Percentiles rank a stretch among this genome's conserved stretches.
Evolutionary conservation across 495 filamentous ascomycete species (phyloP).

Genomic region (Xylaria cubensis): DNA sequence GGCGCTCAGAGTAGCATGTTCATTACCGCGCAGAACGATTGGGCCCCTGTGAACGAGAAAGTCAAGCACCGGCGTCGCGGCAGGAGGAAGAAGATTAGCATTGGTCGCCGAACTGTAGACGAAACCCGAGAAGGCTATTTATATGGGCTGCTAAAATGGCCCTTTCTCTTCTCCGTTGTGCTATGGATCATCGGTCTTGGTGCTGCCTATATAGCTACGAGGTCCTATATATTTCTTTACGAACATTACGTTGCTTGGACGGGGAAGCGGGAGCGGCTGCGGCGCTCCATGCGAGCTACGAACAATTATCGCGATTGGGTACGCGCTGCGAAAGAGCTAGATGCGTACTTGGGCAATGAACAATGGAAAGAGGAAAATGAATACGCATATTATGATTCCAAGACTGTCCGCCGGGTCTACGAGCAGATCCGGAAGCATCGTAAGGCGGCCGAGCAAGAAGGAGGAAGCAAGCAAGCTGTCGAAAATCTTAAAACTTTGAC

Average conservation of each 20-base stretch:
- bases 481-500: constrained; percentile 78
- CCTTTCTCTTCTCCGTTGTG: constrained; percentile 77
- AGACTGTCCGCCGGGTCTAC: constrained; percentile 77
- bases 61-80: constrained; percentile 52
- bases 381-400: constrained; percentile 93
- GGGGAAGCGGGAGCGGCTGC: constrained; percentile 71
- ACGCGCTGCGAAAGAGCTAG: constrained; percentile 74
- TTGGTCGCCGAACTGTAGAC: constrained; percentile 69
- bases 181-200: constrained; percentile 77
- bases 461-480: constrained; percentile 57
- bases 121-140: constrained; percentile 94
- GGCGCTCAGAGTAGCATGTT: constrained; percentile 49
- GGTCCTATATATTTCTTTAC: constrained; percentile 87
- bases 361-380: constrained; percentile 86
- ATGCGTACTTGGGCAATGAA: constrained; percentile 81
- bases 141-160: constrained; percentile 90
- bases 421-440: constrained; percentile 72
- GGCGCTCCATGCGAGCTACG: constrained; percentile 71
- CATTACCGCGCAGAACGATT: constrained; percentile 82
- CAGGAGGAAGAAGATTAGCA: constrained; percentile 38
- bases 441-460: constrained; percentile 62
- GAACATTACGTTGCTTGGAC: constrained; percentile 80
- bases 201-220: constrained; percentile 77
- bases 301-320: constrained; percentile 84
- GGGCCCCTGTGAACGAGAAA: constrained; percentile 77